These are phyloP conservation scores for Rostrohypoxylon terebratum DNA, from an alignment of 495 filamentous ascomycete genomes.

Conservation along the genomic window DNA sequence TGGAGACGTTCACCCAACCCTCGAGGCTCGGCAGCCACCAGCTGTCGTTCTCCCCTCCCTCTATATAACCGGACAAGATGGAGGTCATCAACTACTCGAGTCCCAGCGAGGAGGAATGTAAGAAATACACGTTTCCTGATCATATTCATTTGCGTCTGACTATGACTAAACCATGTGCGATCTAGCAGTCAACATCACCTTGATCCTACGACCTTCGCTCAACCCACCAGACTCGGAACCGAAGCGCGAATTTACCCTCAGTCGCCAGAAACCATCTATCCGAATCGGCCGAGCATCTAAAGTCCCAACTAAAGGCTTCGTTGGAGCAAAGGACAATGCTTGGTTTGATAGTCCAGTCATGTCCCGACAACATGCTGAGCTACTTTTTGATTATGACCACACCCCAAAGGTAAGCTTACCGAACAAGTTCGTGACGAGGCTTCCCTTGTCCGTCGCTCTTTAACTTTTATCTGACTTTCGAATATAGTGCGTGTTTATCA, in stretches of 20 bases:
- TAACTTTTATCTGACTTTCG: constrained; percentile 27
- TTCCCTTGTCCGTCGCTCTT: background rate
- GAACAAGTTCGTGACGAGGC: background rate
- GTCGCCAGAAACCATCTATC: constrained; percentile 34
- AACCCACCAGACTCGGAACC: constrained; percentile 4
- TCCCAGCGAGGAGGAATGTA: constrained; percentile 23
- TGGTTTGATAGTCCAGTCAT: constrained; percentile 86
- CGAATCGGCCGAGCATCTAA: constrained; percentile 58
- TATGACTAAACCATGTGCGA: constrained; percentile 3
- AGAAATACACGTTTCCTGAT: background rate
- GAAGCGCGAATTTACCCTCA: constrained; percentile 50
- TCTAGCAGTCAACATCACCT: constrained; percentile 39
- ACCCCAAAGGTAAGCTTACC: constrained; percentile 15
- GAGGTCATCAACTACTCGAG: constrained; percentile 2
- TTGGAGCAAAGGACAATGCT: constrained; percentile 66
- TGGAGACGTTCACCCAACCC: constrained; percentile 18
- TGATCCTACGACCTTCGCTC: constrained; percentile 25
- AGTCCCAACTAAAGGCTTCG: constrained; percentile 53
- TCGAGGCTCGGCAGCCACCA: constrained; percentile 14
- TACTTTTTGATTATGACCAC: constrained; percentile 58
- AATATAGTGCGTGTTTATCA: constrained; percentile 56
- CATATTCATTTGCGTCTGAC: background rate
- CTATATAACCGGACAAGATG: constrained; percentile 23
- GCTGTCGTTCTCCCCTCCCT: background rate
- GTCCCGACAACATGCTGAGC: constrained; percentile 78